A percentile compares a stretch with the other conserved stretches of the same genome.
These are phyloP conservation scores for Wickerhamiella lipophila DNA, from an alignment of 805 yeast species.

Conservation along the genomic window DNA sequence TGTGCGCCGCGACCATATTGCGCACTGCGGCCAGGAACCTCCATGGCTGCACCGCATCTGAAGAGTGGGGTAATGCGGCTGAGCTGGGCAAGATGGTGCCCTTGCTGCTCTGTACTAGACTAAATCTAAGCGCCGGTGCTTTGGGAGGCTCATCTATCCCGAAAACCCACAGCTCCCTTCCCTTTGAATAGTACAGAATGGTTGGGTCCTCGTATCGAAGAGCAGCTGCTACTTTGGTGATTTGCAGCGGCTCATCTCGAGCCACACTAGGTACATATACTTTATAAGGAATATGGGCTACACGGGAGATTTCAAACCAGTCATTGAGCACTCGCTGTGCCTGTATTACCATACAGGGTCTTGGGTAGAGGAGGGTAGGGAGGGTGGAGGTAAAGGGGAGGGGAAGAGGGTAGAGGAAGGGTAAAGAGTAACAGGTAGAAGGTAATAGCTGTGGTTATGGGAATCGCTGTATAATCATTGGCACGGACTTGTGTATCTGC, in stretches of 20 bases:
- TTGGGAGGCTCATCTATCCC: neutral
- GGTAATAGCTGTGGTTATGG: too few species aligned
- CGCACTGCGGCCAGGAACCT: constrained; percentile 19
- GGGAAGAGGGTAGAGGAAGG: too few species aligned
- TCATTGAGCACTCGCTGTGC: constrained; percentile 17
- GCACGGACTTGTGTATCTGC: too few species aligned
- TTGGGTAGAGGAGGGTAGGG: neutral
- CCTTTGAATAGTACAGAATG: constrained; percentile 13
- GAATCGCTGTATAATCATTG: too few species aligned
- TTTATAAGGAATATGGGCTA: constrained; percentile 16
- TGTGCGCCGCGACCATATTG: constrained; percentile 14
- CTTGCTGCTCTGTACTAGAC: constrained; percentile 9
- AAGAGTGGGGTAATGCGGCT: constrained; percentile 7
- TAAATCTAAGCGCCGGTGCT: constrained; percentile 3
- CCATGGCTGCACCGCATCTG: constrained; percentile 13
- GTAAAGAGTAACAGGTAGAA: too few species aligned
- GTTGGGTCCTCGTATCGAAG: constrained; percentile 15
- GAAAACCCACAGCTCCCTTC: constrained; percentile 22
- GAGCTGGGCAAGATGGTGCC: constrained; percentile 18
- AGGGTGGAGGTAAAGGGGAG: too few species aligned
- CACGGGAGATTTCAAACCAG: constrained; percentile 16
- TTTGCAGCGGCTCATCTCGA: neutral
- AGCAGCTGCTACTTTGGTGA: constrained; percentile 17
- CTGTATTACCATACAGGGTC: constrained; percentile 5
- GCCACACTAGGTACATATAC: constrained; percentile 1